Conservation (phyloP, 2,329 filamentous ascomycete genomes). For the Tolypocladium tundrense region DNA sequence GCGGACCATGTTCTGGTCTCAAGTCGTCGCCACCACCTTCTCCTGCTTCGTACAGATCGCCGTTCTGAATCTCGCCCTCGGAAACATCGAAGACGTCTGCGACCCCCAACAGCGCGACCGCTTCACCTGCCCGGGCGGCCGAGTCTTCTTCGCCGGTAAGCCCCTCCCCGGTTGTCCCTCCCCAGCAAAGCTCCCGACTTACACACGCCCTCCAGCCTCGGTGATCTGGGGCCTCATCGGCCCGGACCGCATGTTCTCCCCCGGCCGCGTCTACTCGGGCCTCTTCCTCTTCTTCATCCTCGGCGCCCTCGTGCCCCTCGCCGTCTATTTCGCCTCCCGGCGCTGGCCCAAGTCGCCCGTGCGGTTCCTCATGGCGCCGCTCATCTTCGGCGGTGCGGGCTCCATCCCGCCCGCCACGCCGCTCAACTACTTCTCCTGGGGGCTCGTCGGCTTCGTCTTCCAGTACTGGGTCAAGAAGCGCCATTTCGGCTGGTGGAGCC, state of each 20-base stretch:
- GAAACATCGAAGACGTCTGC: constrained; percentile 55
- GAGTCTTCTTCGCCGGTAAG: constrained; percentile 52
- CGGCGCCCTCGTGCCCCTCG: constrained; percentile 41
- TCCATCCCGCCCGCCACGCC: constrained; percentile 57
- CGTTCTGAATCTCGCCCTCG: constrained; percentile 52
- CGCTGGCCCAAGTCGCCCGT: constrained; percentile 40
- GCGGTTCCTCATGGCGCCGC: constrained; percentile 47
- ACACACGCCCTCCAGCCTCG: constrained; percentile 30
- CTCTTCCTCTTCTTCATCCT: constrained; percentile 51
- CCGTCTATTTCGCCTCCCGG: constrained; percentile 38
- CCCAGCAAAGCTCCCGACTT: background rate
- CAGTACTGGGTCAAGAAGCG: constrained; percentile 56
- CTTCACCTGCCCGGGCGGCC: constrained; percentile 54
- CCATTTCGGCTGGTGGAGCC: constrained; percentile 61
- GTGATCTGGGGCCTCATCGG: constrained; percentile 61
- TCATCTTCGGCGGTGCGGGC: constrained; percentile 51
- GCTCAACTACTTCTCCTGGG: constrained; percentile 67
- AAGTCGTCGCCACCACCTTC: constrained; percentile 55
- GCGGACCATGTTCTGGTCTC: constrained; percentile 54
- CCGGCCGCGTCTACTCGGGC: constrained; percentile 49
- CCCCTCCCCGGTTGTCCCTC: background rate
- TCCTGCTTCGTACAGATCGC: constrained; percentile 57
- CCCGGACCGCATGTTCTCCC: constrained; percentile 52
- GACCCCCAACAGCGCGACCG: constrained; percentile 42
- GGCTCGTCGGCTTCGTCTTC: constrained; percentile 59